Evolutionary conservation across 257 asterid species (phyloP), one percentile per base, ranked within the genome.

Genomic region (Nicotiana undulata): DNA sequence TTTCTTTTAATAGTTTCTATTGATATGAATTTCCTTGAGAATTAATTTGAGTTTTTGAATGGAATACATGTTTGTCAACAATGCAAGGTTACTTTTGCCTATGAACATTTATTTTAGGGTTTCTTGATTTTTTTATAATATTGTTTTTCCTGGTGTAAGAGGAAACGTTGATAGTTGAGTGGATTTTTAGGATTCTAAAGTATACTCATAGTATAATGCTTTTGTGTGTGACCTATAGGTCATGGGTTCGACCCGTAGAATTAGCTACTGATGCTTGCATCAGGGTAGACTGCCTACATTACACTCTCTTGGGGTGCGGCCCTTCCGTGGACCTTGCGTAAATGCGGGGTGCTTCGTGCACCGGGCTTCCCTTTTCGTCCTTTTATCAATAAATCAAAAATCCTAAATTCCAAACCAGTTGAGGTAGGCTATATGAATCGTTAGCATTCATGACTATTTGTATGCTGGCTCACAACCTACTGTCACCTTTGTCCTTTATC

Each of bases 151-250:
- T 20, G 32, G 52, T 20, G 18, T 68, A 37, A 68, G 32, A 68
- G 55, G 76, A n/a, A 70, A 70, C 24, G 6, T 70, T 70, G 77
- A 70, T 44, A 44, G 59, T 70, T 68, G 55, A 68, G 56, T 68
- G 40, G 56, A 37, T 37, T n/a, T 40, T 67, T 67, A 29, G 10
- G 12, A 67, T 37, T 34, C 29, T 37, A 37, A 37, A 67, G 4
- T 67, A 37, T n/a, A 51, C 11, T 66, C 40, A 24, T 67, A 67
- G 76, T 68, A 11, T 40, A 40, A 20, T 68, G 24, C 76, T 40
- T 40, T 20, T 68, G 58, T 20, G 32, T 37, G 40, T 37, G 46
- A 37, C 46, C 0, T 37, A 7, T 6, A 37, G 46, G 9, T 37
- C 46, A 37, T 37, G 46, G 0, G 46, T 37, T 37, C 46, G 46